Conservation (phyloP, 805 yeast species). For the Kockiozyma suomiensis region DNA sequence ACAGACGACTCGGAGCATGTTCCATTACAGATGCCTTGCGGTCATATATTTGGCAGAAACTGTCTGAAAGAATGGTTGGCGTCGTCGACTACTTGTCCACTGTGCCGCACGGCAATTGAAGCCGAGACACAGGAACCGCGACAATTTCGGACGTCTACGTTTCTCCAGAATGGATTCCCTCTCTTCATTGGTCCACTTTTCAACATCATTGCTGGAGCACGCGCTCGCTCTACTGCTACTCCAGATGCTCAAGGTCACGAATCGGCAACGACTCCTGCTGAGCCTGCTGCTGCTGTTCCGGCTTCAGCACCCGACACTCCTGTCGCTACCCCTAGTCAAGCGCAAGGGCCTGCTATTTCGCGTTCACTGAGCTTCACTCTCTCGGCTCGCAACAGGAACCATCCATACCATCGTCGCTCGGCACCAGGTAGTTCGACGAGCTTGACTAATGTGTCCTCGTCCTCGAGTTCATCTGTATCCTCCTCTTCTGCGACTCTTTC, state of each 20-base stretch:
- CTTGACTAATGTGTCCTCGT: not conserved
- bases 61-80: slow-evolving; percentile 85
- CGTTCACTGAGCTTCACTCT: slow-evolving; percentile 10
- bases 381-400: slow-evolving; percentile 20
- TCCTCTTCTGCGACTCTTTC: not conserved
- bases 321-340: not conserved
- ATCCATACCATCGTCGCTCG: slow-evolving; percentile 27
- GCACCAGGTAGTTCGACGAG: slow-evolving; percentile 1
- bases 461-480: not conserved
- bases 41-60: slow-evolving; percentile 82
- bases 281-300: not conserved
- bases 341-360: not conserved
- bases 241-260: not conserved
- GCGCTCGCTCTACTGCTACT: not conserved
- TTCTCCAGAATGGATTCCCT: slow-evolving; percentile 15
- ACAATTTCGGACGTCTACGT: not conserved
- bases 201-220: slow-evolving; percentile 9
- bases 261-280: not conserved
- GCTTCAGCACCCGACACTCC: not conserved
- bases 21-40: slow-evolving; percentile 79
- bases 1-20: slow-evolving; percentile 50
- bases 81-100: slow-evolving; percentile 75
- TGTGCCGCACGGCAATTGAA: slow-evolving; percentile 68
- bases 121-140: slow-evolving; percentile 29
- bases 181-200: slow-evolving; percentile 22